These are phyloP conservation scores for Pseudogymnoascus verrucosus DNA, from an alignment of 2,329 filamentous ascomycete species.

Conservation along the genomic window DNA sequence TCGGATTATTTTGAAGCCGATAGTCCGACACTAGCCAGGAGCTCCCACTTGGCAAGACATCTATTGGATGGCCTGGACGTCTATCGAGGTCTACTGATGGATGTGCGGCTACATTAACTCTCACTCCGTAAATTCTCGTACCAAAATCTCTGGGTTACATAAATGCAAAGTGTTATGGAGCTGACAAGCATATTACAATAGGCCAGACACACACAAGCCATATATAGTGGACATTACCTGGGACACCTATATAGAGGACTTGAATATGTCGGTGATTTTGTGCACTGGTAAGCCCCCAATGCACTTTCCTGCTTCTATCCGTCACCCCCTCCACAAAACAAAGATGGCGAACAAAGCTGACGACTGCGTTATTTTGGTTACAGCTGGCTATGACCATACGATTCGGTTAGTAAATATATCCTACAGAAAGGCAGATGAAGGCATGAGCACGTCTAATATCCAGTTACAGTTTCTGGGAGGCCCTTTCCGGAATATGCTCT, in stretches of 20 bases:
- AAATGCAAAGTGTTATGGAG: slow-evolving; percentile 3
- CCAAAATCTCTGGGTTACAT: not conserved
- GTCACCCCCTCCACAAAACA: not conserved
- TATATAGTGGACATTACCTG: not conserved
- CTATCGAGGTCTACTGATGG: not conserved
- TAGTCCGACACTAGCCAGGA: not conserved
- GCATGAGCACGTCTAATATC: slow-evolving; percentile 10
- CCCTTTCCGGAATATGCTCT: slow-evolving; percentile 92
- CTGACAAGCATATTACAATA: not conserved
- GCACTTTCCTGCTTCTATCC: slow-evolving; percentile 10
- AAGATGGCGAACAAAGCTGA: slow-evolving; percentile 9
- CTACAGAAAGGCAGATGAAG: not conserved
- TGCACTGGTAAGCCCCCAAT: slow-evolving; percentile 47
- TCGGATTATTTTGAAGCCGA: slow-evolving; percentile 1
- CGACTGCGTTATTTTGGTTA: slow-evolving; percentile 16
- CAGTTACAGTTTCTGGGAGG: slow-evolving; percentile 81
- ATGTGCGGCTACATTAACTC: not conserved
- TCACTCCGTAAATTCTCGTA: slow-evolving; percentile 2
- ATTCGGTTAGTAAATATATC: slow-evolving; percentile 48
- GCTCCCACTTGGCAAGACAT: not conserved
- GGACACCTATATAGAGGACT: not conserved
- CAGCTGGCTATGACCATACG: slow-evolving; percentile 68
- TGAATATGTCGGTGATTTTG: slow-evolving; percentile 56
- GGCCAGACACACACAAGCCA: not conserved
- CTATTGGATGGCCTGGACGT: slow-evolving; percentile 2